Base-by-base conservation (phyloP, 2,329 filamentous ascomycete genomes). In the Ascomycota sp. region DNA sequence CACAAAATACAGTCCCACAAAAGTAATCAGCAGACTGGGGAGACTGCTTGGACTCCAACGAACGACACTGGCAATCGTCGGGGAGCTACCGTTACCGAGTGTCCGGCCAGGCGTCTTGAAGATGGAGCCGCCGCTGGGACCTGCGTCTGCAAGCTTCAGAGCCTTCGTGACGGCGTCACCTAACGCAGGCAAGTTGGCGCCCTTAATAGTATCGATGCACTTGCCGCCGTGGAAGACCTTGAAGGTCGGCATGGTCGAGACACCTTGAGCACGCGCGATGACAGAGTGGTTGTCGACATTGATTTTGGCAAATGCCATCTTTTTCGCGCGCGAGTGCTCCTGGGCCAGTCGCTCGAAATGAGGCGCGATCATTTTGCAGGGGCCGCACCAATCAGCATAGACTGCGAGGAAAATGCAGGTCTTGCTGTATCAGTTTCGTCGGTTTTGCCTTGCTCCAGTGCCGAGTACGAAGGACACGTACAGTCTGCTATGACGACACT, bases 381-480 rank as follows among this genome's bases (percentile, higher is more conserved):
- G 83, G 36, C 76, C 78, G 54, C 83, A 95, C 80, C 82, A 92
- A 58, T 91, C 79, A 53, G 86, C 86, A 50, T 89, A 91, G 65
- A 93, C 82, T 91, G 46, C 33, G 45, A 42, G 33, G 29, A 9
- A 29, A 34, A 38, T 42, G 51, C 50, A 54, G 46, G 42, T 21
- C 5, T 5, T 5, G 16, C 16, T 3, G 5, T 3, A 21, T 21
- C 16, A 21, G 16, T 21, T 12, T 31, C 30, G 6, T 25, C 30
- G 3, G 8, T 8, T 25, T 13, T 11, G 30, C 25, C 6, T n/a
- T 25, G 7, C 2, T 36, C 30, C 25, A 13, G 29, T 34, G 16
- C 29, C 24, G 25, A 32, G 34, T 13, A n/a, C 16, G 3, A 21
- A 21, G 16, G 16, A 21, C 8, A 35, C 72, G 57, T 68, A 92